Evolutionary conservation across 2,329 filamentous ascomycete species (phyloP).

Genomic region (Talaromyces sp.): DNA sequence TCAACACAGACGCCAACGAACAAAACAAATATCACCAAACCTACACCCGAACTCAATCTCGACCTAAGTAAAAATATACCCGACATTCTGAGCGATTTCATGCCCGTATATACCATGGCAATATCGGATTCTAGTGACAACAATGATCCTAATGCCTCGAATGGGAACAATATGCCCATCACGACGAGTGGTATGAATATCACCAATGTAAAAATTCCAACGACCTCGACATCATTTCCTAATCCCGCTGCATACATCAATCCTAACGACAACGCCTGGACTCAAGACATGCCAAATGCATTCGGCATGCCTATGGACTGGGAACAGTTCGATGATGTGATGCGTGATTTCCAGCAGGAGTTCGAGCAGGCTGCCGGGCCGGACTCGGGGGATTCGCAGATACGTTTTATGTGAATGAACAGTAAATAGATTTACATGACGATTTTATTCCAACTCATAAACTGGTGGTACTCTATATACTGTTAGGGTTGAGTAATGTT

Average conservation of each 20-base stretch:
- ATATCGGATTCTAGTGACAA: background rate
- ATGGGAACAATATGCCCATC: background rate
- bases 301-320: slow-evolving; percentile 26
- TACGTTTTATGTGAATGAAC: slow-evolving; percentile 11
- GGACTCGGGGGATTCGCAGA: slow-evolving; percentile 19
- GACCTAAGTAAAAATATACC: slow-evolving; percentile 28
- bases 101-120: slow-evolving; percentile 28
- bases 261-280: background rate
- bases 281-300: background rate
- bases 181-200: background rate
- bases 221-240: background rate
- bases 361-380: slow-evolving; percentile 24
- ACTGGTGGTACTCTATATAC: background rate
- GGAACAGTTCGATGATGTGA: slow-evolving; percentile 38
- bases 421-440: background rate
- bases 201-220: background rate
- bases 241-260: background rate
- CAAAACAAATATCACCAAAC: background rate
- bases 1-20: background rate
- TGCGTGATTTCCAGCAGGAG: slow-evolving; percentile 39
- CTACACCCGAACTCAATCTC: slow-evolving; percentile 19
- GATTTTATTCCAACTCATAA: too few species aligned
- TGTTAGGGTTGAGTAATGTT: background rate
- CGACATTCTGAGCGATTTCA: slow-evolving; percentile 27
- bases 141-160: background rate